Evolutionary conservation across 331 rosid genomes (phyloP).

Genomic region (Erythrophleum ivorense): DNA sequence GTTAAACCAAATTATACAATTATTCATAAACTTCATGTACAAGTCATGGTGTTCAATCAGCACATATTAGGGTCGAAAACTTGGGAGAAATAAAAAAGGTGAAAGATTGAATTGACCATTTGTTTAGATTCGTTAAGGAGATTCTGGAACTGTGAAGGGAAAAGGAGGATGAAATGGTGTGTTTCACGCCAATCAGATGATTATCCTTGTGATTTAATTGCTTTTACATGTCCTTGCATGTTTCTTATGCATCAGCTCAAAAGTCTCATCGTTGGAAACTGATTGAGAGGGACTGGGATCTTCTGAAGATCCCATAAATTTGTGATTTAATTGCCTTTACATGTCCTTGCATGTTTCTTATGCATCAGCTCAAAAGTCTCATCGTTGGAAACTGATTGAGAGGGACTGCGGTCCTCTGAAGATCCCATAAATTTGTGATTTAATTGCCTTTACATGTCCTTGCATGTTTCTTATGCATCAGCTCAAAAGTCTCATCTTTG

Average conservation of each 20-base stretch:
- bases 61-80: too few relatives aligned
- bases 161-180: neutral
- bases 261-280: neutral
- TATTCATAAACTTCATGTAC: too few relatives aligned
- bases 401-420: too few relatives aligned
- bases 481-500: neutral
- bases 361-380: slow-evolving; percentile 1
- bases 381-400: neutral
- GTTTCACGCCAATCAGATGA: slow-evolving; percentile 25
- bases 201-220: slow-evolving; percentile 23
- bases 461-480: slow-evolving; percentile 16
- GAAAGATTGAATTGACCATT: too few relatives aligned
- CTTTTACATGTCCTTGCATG: slow-evolving; percentile 29
- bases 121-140: too few relatives aligned
- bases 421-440: too few relatives aligned
- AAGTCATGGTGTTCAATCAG: too few relatives aligned
- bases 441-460: slow-evolving; percentile 24
- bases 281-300: too few relatives aligned
- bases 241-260: slow-evolving; percentile 1
- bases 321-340: slow-evolving; percentile 5
- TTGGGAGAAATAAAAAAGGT: too few relatives aligned
- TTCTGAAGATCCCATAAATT: too few relatives aligned
- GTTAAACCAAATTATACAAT: too few relatives aligned
- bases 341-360: slow-evolving; percentile 5
- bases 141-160: neutral